Conservation (phyloP, 2,329 filamentous ascomycete species). For the Scedosporium boydii region DNA sequence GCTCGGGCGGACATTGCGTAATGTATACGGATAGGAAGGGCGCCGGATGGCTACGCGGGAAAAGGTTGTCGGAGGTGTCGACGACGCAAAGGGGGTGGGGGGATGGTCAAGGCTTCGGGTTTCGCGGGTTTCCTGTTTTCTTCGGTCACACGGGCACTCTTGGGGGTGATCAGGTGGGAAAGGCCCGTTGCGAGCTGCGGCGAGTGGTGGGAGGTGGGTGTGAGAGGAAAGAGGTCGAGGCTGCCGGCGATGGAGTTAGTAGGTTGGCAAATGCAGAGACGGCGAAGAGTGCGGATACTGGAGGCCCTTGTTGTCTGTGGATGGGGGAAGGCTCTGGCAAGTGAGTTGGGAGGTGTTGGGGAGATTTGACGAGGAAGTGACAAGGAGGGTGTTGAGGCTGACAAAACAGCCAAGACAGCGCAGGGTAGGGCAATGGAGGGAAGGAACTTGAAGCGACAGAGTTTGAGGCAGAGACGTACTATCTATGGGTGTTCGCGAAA, state of each 20-base stretch:
- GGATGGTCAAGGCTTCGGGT: not conserved
- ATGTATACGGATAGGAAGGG: not conserved
- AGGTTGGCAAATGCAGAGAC: not conserved
- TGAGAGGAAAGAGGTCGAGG: not conserved
- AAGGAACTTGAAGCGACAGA: no score
- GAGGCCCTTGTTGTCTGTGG: not conserved
- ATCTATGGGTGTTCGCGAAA: no score
- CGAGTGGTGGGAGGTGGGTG: not conserved
- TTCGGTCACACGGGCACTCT: not conserved
- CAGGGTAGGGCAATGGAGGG: no score
- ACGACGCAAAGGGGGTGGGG: not conserved
- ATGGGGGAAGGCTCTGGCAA: not conserved
- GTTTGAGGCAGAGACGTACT: no score
- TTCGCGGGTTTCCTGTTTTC: not conserved
- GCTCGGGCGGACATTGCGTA: conserved; percentile 33
- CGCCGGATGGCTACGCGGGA: not conserved
- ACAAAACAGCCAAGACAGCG: no score
- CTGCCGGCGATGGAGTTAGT: not conserved
- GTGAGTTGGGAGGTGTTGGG: not conserved
- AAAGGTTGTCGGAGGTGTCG: not conserved
- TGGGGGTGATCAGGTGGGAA: conserved; percentile 3
- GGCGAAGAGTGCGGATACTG: not conserved
- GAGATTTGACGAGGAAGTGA: no score
- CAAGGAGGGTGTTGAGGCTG: no score
- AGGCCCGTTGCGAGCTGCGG: conserved; percentile 2